phyloP scores from a whole-genome alignment of 768 basidiomycete species.

The Galerina sulciceps region DNA sequence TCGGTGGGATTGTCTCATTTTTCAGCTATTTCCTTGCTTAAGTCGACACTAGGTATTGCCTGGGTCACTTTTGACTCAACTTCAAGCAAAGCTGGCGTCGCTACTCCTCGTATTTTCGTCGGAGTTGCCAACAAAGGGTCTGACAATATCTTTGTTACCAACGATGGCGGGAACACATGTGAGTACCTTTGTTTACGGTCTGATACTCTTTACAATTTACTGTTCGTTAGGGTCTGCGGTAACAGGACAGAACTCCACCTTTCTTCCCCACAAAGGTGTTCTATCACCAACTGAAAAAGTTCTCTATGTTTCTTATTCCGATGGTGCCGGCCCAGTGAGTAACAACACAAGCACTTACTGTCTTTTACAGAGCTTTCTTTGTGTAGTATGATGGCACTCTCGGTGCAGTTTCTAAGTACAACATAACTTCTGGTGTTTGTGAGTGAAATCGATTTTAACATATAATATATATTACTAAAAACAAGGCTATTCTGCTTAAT shows the following conservation, averaged over 20 bases:
- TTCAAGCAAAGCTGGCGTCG: slow-evolving; percentile 53
- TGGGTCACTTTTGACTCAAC: slow-evolving; percentile 70
- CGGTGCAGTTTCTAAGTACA: slow-evolving; percentile 54
- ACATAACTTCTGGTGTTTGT: slow-evolving; percentile 56
- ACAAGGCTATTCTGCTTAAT: neutral
- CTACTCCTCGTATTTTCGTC: slow-evolving; percentile 69
- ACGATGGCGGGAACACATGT: slow-evolving; percentile 63
- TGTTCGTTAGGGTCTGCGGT: slow-evolving; percentile 54
- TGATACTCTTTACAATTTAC: neutral
- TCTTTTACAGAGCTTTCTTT: neutral
- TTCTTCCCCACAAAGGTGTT: slow-evolving; percentile 70
- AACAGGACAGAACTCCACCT: slow-evolving; percentile 59
- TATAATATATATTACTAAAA: neutral
- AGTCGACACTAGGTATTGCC: slow-evolving; percentile 42
- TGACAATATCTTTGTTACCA: slow-evolving; percentile 58
- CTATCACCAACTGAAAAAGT: slow-evolving; percentile 58
- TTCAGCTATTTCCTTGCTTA: neutral
- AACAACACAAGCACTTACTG: neutral
- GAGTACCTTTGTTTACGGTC: slow-evolving; percentile 17
- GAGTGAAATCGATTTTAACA: slow-evolving; percentile 9
- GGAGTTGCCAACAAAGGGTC: slow-evolving; percentile 64
- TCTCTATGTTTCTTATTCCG: slow-evolving; percentile 64
- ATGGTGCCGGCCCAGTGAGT: slow-evolving; percentile 62
- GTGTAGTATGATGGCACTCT: slow-evolving; percentile 56
- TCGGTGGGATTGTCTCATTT: slow-evolving; percentile 27